Evolutionary conservation across 108 stramenopile species (phyloP), one percentile per base, ranked within the genome.

Genomic region (Epithemia pelagica): DNA sequence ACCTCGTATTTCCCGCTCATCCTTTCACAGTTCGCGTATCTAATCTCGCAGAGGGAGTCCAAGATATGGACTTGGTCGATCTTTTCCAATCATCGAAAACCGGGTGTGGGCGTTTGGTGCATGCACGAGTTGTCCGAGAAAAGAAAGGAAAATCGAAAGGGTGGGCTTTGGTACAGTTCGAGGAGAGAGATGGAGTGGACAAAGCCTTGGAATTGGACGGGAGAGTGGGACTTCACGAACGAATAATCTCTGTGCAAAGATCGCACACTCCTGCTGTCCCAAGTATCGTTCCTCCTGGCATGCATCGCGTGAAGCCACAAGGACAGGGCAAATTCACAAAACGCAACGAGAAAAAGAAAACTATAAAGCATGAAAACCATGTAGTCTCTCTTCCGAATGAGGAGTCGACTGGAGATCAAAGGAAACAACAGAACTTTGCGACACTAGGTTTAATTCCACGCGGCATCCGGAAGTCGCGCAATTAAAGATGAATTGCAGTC

Each of bases 11-110:
- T 15, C 37, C 37, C n/a, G 91, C 88, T 2, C 94, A 95, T 71
- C 94, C 94, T 18, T 91, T 76, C 73, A 91, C 94, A 15, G 79
- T 95, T n/a, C 81, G 87, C 33, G 85, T 92, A 18, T 83, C 86
- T 15, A 83, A 84, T 52, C 75, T 95, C 0, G 33, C 70, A 31
- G 65, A 59, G 28, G 66, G 80, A 7, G 86, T 87, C 15, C 76
- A 91, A 75, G 94, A 95, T 61, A 88, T 88, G 90, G 91, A 95
- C 71, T 74, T 95, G 0, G 88, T 89, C 1, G 90, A 95, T 66
- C 51, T 71, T 25, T 85, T 95, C 56, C 37, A 46, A 15, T 10
- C 5, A 10, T 46, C 37, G 10, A 76, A 75, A 30, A 66, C 73
- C 18, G 74, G 66, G 65, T 87, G 86, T 62, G 94, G 94, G 8